A percentile compares a stretch with the other conserved stretches of the same genome.
Conservation (phyloP, 2,329 filamentous ascomycete species). For the Gyromitra esculenta region DNA sequence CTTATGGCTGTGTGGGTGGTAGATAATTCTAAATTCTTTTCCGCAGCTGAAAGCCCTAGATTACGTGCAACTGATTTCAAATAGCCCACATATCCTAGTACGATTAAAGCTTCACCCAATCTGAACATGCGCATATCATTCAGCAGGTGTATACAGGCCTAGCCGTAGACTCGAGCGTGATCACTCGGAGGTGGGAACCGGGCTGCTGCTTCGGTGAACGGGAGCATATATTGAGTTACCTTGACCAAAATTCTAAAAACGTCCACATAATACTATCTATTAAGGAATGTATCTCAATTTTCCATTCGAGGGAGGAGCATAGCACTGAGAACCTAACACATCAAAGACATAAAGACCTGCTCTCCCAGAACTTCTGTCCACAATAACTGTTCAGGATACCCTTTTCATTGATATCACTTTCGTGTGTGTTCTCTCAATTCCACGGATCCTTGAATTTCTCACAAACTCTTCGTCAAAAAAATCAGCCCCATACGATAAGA, state of each 20-base stretch:
- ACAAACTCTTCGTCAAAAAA: neutral
- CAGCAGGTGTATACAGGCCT: too few species aligned
- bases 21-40: too few species aligned
- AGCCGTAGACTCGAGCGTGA: neutral
- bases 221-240: neutral
- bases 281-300: neutral
- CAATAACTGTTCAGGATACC: neutral
- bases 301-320: neutral
- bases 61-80: too few species aligned
- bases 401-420: neutral
- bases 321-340: neutral
- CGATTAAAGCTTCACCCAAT: too few species aligned
- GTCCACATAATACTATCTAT: neutral
- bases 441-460: neutral
- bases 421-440: neutral
- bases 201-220: neutral
- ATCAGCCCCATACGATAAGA: neutral
- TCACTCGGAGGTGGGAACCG: neutral
- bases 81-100: too few species aligned
- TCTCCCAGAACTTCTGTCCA: neutral
- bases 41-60: too few species aligned
- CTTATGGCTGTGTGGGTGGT: too few species aligned
- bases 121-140: too few species aligned
- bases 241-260: neutral
- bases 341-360: neutral